Conservation (phyloP, 306 rosid species). For the Trifolium fragiferum region DNA sequence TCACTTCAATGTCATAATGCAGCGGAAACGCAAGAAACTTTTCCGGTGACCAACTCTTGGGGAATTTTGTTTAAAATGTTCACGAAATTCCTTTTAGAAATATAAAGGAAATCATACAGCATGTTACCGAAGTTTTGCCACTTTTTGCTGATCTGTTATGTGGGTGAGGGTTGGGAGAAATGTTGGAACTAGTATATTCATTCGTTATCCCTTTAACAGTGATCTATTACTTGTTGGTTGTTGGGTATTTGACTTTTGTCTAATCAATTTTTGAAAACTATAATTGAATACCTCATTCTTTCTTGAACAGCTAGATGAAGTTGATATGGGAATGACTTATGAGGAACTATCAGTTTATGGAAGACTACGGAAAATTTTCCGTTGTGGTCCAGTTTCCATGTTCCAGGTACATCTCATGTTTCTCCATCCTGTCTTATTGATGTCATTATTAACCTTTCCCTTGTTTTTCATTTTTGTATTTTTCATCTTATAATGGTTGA, state of each 20-base stretch:
- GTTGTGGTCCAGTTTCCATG: constrained; percentile 94
- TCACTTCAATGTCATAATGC: no score
- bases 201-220: constrained; percentile 9
- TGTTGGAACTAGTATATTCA: constrained; percentile 28
- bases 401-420: constrained; percentile 65
- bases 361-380: constrained; percentile 85
- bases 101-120: no score
- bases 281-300: constrained; percentile 36
- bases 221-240: constrained; percentile 33
- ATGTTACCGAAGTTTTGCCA: not conserved
- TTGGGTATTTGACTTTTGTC: constrained; percentile 27
- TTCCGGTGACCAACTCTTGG: no score
- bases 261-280: constrained; percentile 29
- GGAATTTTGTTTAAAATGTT: no score
- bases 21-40: no score
- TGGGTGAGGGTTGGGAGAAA: constrained; percentile 4
- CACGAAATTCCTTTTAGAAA: no score
- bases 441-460: constrained; percentile 22
- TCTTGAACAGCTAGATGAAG: constrained; percentile 81
- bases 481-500: constrained; percentile 1
- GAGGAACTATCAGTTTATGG: constrained; percentile 95
- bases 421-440: constrained; percentile 29
- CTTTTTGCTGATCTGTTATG: not conserved
- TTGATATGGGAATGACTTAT: constrained; percentile 97
- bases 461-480: constrained; percentile 16